These are phyloP conservation scores for Westerdykella aurantiaca DNA, from an alignment of 2,329 filamentous ascomycete genomes.

Conservation along the genomic window DNA sequence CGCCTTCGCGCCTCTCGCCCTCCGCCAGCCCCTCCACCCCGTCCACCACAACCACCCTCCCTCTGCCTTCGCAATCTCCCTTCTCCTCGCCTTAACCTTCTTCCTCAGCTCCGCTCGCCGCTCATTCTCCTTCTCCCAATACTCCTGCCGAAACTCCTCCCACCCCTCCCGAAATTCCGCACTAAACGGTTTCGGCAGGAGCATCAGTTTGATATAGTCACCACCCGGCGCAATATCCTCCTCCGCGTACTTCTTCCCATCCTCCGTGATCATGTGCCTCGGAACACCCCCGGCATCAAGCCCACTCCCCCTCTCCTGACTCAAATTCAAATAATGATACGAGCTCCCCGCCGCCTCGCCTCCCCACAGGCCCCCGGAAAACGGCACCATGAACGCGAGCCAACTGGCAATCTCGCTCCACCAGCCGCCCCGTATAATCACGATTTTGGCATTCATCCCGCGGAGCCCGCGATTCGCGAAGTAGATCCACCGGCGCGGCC, in stretches of 20 bases:
- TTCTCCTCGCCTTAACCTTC: slow-evolving; percentile 64
- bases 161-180: slow-evolving; percentile 93
- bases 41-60: slow-evolving; percentile 83
- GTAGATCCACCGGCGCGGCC: slow-evolving; percentile 86
- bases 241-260: slow-evolving; percentile 61
- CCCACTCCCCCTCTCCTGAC: slow-evolving; percentile 28
- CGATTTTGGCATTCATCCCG: slow-evolving; percentile 93
- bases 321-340: slow-evolving; percentile 71
- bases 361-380: slow-evolving; percentile 43
- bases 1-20: slow-evolving; percentile 21
- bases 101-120: slow-evolving; percentile 66
- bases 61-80: slow-evolving; percentile 60
- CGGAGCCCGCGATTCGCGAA: slow-evolving; percentile 85
- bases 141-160: slow-evolving; percentile 89
- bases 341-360: slow-evolving; percentile 51
- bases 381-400: slow-evolving; percentile 70
- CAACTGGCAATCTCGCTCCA: slow-evolving; percentile 72
- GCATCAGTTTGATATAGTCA: slow-evolving; percentile 82
- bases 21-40: slow-evolving; percentile 57
- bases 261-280: slow-evolving; percentile 46
- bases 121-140: slow-evolving; percentile 96
- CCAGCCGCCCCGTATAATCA: slow-evolving; percentile 77
- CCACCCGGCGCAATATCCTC: slow-evolving; percentile 88
- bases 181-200: slow-evolving; percentile 91
- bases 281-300: slow-evolving; percentile 13